phyloP scores from a whole-genome alignment of 768 basidiomycete species.

The Russula lepida region DNA sequence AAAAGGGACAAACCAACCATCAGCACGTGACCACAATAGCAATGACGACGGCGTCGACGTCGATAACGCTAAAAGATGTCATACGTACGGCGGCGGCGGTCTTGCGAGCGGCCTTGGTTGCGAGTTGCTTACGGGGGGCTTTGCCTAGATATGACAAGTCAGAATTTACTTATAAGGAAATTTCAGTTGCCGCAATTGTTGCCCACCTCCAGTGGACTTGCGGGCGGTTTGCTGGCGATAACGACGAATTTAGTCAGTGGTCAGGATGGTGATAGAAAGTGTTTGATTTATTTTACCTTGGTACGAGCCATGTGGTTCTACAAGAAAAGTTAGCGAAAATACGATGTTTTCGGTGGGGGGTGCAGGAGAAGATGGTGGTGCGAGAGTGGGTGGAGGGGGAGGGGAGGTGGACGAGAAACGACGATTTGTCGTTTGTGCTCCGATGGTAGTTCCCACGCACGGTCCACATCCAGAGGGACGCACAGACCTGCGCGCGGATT shows the following conservation, averaged over 20 bases:
- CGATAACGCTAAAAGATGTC: constrained; percentile 2
- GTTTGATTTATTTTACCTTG: constrained; percentile 44
- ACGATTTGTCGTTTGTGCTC: constrained; percentile 22
- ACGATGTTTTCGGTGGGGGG: constrained; percentile 6
- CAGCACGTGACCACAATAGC: constrained; percentile 16
- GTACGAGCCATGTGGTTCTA: constrained; percentile 68
- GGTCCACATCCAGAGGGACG: constrained; percentile 15
- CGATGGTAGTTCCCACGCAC: constrained; percentile 22
- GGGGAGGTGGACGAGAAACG: constrained; percentile 17
- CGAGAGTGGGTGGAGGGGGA: constrained; percentile 9
- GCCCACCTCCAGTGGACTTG: constrained; percentile 93
- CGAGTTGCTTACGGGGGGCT: constrained; percentile 89
- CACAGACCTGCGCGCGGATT: constrained; percentile 19
- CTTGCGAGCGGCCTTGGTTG: constrained; percentile 93
- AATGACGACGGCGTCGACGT: constrained; percentile 23
- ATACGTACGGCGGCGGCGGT: constrained; percentile 57
- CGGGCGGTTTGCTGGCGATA: constrained; percentile 86
- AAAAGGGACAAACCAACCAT: background rate
- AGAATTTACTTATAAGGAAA: constrained; percentile 22
- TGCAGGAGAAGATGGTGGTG: constrained; percentile 20
- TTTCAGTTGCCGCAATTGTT: constrained; percentile 28
- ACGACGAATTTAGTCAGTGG: constrained; percentile 22
- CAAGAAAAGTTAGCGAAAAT: constrained; percentile 13
- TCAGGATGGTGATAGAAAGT: background rate
- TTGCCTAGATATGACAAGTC: constrained; percentile 46